Evolutionary conservation across 352 stramenopile species (phyloP), one percentile per base, ranked within the genome.

Genomic region (Pythium diclinum): DNA sequence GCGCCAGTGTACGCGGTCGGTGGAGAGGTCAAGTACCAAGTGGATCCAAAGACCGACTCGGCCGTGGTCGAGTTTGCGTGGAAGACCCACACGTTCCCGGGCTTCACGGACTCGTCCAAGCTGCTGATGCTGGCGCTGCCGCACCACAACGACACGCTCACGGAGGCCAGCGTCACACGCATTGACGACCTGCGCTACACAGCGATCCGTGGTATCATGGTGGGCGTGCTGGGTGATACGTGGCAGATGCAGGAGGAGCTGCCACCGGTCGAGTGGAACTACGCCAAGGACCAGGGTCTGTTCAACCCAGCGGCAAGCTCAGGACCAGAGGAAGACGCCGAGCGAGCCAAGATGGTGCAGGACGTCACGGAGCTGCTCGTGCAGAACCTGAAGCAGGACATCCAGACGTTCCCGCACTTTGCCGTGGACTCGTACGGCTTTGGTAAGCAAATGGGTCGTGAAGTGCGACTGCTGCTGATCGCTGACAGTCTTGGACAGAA

Each of bases 351-450:
- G 14, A 57, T 75, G 72, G 36, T 47, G 68, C 33, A 65, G 68
- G 30, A 85, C 73, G 75, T 81, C 68, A 46, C 56, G 58, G 51
- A 79, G 30, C 65, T 75, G 19, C 88, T 92, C 34, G 17, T 75
- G 13, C 57, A 73, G 17, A 69, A 76, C 23, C 63, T 94, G 3
- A 59, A 74, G 10, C 34, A 79, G 13, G 85, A 94, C 58, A 78
- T 77, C 28, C 48, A 80, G n/a, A 73, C 72, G 61, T 89, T 80
- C 56, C 74, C 77, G 1, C 61, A 67, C 17, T 69, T 85, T 0
- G 75, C 78, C 6, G 67, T 73, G 10, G 83, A 94, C 63, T 79
- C 74, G 65, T 94, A 94, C 69, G 87, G 85, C 58, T 94, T 94
- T 63, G 85, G 83, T 48, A 94, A 94, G 56, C 80, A 89, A 38